Base-by-base conservation (phyloP, 441 rosid genomes). In the Lepidium campestre region DNA sequence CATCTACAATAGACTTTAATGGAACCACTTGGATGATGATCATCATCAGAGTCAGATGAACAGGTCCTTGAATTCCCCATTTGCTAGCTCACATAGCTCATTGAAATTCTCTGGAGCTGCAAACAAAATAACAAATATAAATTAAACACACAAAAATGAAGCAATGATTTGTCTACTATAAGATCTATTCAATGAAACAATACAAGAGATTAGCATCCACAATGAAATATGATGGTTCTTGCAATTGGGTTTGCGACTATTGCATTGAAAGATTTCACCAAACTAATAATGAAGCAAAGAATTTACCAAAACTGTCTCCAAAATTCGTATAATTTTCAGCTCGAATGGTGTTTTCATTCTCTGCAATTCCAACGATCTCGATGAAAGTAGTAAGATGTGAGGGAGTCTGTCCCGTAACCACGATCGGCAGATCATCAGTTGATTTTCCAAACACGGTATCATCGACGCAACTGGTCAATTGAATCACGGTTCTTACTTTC, bases 331-430 rank as follows among this genome's bases (percentile, higher is more conserved):
- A 86, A 22, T 71, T 55, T 25, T 91, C 89, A 75, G 97, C 90
- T 31, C 76, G 77, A 31, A 93, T 86, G 44, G 92, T 71, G 64
- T 65, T 71, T 4, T 86, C 95, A 73, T 76, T 68, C 37, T 91
- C 96, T 53, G 96, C 97, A 73, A 91, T 85, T 15, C 99, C 97
- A 77, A 89, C 82, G 47, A 91, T 87, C 79, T 91, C 97, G 32
- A 93, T 81, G 78, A 81, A 93, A 48, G 36, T 83, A 0, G 92
- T 77, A 52, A 74, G 86, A 19, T 85, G 65, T 68, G 75, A 8
- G 1, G 88, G 89, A 10, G 81, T 79, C 46, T 82, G 57, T 65
- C 98, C 97, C 64, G 77, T 87, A 1, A 83, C 78, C 32, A 79
- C 35, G 40, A 93, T 62, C 83, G 86, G 91, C 17, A 59, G 67